Evolutionary conservation across 805 yeast species (phyloP), one percentile per base, ranked within the genome.

Genomic region (Grigorovia transvaalensis): DNA sequence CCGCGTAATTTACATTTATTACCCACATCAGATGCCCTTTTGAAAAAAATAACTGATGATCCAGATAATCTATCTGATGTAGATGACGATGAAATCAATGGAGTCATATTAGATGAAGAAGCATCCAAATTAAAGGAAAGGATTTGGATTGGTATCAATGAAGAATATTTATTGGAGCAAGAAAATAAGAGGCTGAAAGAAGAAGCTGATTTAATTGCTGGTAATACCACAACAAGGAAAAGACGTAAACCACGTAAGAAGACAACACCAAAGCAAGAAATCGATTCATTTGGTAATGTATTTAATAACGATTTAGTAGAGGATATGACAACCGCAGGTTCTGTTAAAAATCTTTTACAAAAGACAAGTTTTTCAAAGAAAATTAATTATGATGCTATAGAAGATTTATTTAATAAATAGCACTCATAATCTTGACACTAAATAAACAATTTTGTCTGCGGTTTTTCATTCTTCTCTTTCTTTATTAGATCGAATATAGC

Each of bases 61-160:
- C 81, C 79, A 1, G 84, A 77, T 1, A 73, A 80, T 48, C 72
- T 84, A 46, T 81, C 82, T 9, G 96, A 88, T 59, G 84, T 84
- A 5, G 95, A 87, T 57, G 97, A 89, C 62, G 91, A 82, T 13
- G 96, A 88, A 57, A 73, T 88, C 12, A 80, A 79, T 4, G 69
- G 71, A 0, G 74, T 82, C 38, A 62, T 87, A 45, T 72, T 93
- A 47, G 75, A 78, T 2, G 81, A 77, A 50, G 88, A 83, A 49
- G 96, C 90, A 55, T 75, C 82, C 11, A 75, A 71, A 52, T 64
- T 84, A 56, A 93, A 91, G 66, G 90, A 88, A 58, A 75, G 85
- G 54, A 79, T 90, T 2, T 93, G 99, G 98, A 81, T 85, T 50
- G 90, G 93, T 2, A 74, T 88, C 43, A 90, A 95, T 67, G 86